These are phyloP conservation scores for Paspalum vaginatum DNA, from an alignment of 176 grass and related monocot species.

Conservation along the genomic window DNA sequence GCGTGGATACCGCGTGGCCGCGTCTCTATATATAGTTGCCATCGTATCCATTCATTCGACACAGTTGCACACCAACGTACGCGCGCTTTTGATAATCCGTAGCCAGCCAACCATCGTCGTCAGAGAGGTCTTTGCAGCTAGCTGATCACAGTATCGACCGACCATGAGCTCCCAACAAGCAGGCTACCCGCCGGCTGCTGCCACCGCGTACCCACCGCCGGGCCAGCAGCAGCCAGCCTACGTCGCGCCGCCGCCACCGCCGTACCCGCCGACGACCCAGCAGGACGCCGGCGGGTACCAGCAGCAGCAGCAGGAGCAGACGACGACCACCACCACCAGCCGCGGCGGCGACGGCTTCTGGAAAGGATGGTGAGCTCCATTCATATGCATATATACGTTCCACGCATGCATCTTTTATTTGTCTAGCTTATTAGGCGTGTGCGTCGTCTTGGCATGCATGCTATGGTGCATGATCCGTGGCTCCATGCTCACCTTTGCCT, in stretches of 20 bases:
- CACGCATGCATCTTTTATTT: not conserved
- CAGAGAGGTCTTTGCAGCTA: not conserved
- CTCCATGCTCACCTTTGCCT: not conserved
- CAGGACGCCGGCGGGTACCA: not conserved
- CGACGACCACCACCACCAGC: not conserved
- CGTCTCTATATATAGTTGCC: too few relatives aligned
- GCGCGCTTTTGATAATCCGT: too few relatives aligned
- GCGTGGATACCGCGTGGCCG: too few relatives aligned
- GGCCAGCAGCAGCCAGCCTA: conserved; percentile 15
- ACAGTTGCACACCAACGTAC: too few relatives aligned
- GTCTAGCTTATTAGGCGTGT: not conserved
- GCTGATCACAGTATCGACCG: not conserved
- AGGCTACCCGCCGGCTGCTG: conserved; percentile 14
- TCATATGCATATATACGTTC: too few relatives aligned
- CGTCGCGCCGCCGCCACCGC: conserved; percentile 36
- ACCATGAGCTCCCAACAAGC: not conserved
- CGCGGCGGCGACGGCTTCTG: conserved; percentile 39
- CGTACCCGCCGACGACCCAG: not conserved
- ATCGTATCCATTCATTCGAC: too few relatives aligned
- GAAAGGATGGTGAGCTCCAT: conserved; percentile 43
- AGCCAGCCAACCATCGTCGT: too few relatives aligned
- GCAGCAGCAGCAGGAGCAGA: not conserved
- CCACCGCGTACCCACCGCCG: not conserved
- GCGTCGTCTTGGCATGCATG: not conserved
- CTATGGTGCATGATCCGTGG: not conserved